Percentiles rank a stretch among this genome's conserved stretches.
Conservation (phyloP, 1,139 yeast genomes). For the Saccharomyces pastorianus region DNA sequence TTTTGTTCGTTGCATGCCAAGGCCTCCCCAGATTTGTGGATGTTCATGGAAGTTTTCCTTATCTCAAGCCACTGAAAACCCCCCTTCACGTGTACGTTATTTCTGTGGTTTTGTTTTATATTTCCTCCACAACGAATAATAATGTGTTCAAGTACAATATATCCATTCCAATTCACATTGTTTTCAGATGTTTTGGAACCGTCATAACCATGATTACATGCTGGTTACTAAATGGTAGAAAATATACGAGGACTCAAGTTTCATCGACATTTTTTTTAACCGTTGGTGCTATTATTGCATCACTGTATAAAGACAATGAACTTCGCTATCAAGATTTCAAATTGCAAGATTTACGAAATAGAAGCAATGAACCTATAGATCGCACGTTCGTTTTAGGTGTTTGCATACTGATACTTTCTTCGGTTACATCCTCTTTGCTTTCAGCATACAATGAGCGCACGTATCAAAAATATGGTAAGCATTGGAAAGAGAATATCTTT, state of each 20-base stretch:
- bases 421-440: slow-evolving; percentile 45
- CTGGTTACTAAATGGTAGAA: slow-evolving; percentile 38
- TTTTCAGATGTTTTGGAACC: slow-evolving; percentile 59
- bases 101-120: slow-evolving; percentile 45
- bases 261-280: slow-evolving; percentile 46
- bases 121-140: slow-evolving; percentile 50
- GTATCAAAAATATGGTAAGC: slow-evolving; percentile 43
- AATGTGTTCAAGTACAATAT: slow-evolving; percentile 50
- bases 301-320: slow-evolving; percentile 28
- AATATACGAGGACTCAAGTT: slow-evolving; percentile 41
- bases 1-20: slow-evolving; percentile 44
- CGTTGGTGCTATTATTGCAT: slow-evolving; percentile 48
- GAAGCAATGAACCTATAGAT: neutral
- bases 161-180: slow-evolving; percentile 61
- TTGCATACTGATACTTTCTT: slow-evolving; percentile 38
- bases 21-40: slow-evolving; percentile 37
- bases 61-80: slow-evolving; percentile 34
- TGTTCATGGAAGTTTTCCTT: slow-evolving; percentile 19
- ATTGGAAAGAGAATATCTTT: slow-evolving; percentile 60
- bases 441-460: slow-evolving; percentile 51
- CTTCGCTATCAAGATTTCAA: slow-evolving; percentile 5
- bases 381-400: slow-evolving; percentile 38
- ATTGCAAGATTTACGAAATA: neutral
- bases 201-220: slow-evolving; percentile 57
- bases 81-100: slow-evolving; percentile 44